Conservation (phyloP, 2,329 filamentous ascomycete species). For the Ophidiomyces ophidiicola region DNA sequence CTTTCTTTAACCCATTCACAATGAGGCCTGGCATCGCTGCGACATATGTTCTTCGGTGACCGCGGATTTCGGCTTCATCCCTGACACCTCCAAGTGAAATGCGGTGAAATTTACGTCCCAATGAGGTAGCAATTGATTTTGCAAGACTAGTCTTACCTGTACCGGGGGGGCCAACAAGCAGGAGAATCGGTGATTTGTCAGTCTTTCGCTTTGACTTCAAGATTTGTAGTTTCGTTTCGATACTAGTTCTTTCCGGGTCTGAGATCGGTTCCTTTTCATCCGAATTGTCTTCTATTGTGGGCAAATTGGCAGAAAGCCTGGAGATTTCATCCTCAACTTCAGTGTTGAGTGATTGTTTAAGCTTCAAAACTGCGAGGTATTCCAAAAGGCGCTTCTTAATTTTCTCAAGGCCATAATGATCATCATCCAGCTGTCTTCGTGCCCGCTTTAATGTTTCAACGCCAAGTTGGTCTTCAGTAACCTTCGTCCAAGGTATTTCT, state of each 20-base stretch:
- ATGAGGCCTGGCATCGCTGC: slow-evolving; percentile 97
- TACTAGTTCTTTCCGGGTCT: slow-evolving; percentile 34
- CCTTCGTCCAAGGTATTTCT: slow-evolving; percentile 82
- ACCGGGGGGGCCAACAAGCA: slow-evolving; percentile 84
- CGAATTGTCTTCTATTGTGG: slow-evolving; percentile 36
- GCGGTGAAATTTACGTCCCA: slow-evolving; percentile 90
- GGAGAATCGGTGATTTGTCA: slow-evolving; percentile 90
- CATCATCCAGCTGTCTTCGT: slow-evolving; percentile 81
- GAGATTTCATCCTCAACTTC: slow-evolving; percentile 66
- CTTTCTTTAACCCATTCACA: slow-evolving; percentile 87
- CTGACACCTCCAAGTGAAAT: slow-evolving; percentile 92
- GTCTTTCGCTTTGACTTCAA: slow-evolving; percentile 72
- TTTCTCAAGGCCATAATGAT: slow-evolving; percentile 92
- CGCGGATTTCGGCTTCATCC: slow-evolving; percentile 92
- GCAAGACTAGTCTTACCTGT: slow-evolving; percentile 94
- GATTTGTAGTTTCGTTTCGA: slow-evolving; percentile 56
- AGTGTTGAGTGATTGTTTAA: slow-evolving; percentile 84
- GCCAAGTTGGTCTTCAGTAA: slow-evolving; percentile 76
- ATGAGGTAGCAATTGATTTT: slow-evolving; percentile 78
- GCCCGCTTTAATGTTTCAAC: slow-evolving; percentile 65
- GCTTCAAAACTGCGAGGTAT: slow-evolving; percentile 86
- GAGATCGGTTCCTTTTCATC: slow-evolving; percentile 47
- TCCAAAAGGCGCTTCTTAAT: slow-evolving; percentile 94
- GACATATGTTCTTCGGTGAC: slow-evolving; percentile 89
- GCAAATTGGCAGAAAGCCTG: slow-evolving; percentile 39